Evolutionary conservation across 1,139 yeast species (phyloP), one percentile per base, ranked within the genome.

Genomic region (Sugiyamaella grinbergsii): DNA sequence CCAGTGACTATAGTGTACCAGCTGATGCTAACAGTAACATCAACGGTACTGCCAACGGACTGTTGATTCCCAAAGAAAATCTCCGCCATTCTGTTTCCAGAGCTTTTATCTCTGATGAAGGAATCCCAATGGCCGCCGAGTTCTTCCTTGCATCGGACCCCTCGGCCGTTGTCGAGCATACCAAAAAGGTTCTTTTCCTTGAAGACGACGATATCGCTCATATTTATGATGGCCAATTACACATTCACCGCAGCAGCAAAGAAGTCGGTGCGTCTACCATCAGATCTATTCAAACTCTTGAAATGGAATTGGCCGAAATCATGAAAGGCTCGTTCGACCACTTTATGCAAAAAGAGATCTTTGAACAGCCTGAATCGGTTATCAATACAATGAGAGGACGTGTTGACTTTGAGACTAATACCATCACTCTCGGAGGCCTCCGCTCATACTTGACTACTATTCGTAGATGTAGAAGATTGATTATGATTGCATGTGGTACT

Each of bases 341-440:
- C 72, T 94, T 91, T 71, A 94, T 94, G 99, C 95, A 91, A 74
- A 94, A 94, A 79, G 99, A 94, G 75, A 94, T 94, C 62, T 88
- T 86, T 67, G 98, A 94, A 72, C 99, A 94, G 74, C 98, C 98
- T 40, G 98, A 94, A 66, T 91, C 98, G 4, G 87, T 97, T 50
- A 85, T 91, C 70, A 94, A 93, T 76, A 93, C 99, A 49, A 94
- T 94, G 98, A 86, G 98, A 78, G 99, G 99, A 67, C 89, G 99
- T 76, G 80, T 93, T 59, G 98, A 94, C 72, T 93, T 93, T 66
- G 93, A 84, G 42, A 83, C 84, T 67, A 78, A 79, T 61, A 75
- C 73, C 42, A 86, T 94, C 58, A 85, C 82, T 60, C 79, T 94
- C 59, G 98, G 98, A 66, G 99, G 99, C 33, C 78, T 94, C 64